Percentiles rank a stretch among this genome's conserved stretches.
These are phyloP conservation scores for Claviceps purpurea DNA, from an alignment of 2,329 filamentous ascomycete genomes.

Conservation along the genomic window DNA sequence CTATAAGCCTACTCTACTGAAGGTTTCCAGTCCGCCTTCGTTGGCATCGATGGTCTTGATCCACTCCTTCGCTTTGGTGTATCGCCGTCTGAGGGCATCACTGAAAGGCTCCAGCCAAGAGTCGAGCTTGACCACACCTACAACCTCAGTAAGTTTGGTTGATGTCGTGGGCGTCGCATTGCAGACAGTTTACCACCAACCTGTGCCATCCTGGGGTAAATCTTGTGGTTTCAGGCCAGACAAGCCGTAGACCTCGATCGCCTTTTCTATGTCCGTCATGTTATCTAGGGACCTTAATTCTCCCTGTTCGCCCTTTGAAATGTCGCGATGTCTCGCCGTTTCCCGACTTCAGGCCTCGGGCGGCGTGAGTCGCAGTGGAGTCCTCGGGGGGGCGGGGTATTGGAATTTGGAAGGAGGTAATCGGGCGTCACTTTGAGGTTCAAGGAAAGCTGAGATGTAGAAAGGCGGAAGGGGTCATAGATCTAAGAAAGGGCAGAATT, in stretches of 20 bases:
- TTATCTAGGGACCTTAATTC: background rate
- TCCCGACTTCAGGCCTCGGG: background rate
- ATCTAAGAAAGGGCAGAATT: background rate
- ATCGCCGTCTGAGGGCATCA: slow-evolving; percentile 63
- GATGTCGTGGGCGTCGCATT: background rate
- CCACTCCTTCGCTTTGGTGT: slow-evolving; percentile 70
- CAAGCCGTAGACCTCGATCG: slow-evolving; percentile 1
- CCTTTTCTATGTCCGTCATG: slow-evolving; percentile 5
- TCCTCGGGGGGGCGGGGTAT: background rate
- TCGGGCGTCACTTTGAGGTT: background rate
- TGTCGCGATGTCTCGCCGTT: background rate
- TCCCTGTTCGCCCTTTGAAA: background rate
- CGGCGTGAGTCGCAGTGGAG: background rate
- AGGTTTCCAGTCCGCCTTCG: slow-evolving; percentile 85
- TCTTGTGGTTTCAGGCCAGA: slow-evolving; percentile 30
- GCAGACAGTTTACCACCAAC: slow-evolving; percentile 29
- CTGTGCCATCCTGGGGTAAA: slow-evolving; percentile 57
- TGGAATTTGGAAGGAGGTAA: background rate
- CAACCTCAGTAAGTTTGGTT: slow-evolving; percentile 3
- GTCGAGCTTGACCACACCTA: slow-evolving; percentile 78
- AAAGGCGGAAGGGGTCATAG: background rate
- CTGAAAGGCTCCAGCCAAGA: slow-evolving; percentile 81
- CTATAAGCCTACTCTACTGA: slow-evolving; percentile 52
- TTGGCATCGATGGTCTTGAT: slow-evolving; percentile 67
- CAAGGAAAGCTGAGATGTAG: background rate